Evolutionary conservation across 2,329 filamentous ascomycete genomes (phyloP).

Genomic region (Colletotrichum aenigma): DNA sequence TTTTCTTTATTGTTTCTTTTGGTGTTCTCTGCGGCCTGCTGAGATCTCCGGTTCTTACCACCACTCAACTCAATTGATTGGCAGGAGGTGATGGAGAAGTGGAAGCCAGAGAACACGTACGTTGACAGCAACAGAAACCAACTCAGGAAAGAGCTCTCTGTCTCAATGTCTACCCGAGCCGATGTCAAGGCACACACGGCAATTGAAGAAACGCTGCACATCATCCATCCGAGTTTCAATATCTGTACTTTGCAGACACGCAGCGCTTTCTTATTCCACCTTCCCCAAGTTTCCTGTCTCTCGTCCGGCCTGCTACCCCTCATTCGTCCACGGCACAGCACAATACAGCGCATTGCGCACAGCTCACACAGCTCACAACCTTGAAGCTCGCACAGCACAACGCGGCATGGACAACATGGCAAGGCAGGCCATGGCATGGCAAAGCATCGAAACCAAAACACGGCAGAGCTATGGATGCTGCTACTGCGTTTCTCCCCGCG

Average conservation of each 20-base stretch:
- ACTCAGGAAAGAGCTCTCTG: background rate
- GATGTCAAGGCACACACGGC: background rate
- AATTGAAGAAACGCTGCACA: background rate
- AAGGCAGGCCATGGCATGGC: background rate
- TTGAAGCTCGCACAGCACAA: background rate
- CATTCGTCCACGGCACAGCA: background rate
- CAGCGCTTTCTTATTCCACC: background rate
- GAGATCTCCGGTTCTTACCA: background rate
- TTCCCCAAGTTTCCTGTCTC: background rate
- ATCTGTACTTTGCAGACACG: background rate
- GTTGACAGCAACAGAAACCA: background rate
- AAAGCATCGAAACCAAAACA: background rate
- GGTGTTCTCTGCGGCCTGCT: background rate
- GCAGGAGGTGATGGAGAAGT: background rate
- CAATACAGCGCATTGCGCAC: conserved; percentile 5
- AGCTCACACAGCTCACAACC: conserved; percentile 9
- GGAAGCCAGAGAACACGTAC: background rate
- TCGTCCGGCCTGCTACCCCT: background rate
- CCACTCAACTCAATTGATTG: background rate
- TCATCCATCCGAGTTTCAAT: conserved; percentile 7
- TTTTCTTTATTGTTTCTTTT: conserved; percentile 8
- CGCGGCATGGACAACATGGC: background rate
- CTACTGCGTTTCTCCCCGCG: conserved; percentile 1
- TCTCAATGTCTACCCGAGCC: background rate
- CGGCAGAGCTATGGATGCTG: background rate